Evolutionary conservation across 2,329 filamentous ascomycete genomes (phyloP), one percentile per base, ranked within the genome.

Genomic region (Aureobasidium mangrovei): DNA sequence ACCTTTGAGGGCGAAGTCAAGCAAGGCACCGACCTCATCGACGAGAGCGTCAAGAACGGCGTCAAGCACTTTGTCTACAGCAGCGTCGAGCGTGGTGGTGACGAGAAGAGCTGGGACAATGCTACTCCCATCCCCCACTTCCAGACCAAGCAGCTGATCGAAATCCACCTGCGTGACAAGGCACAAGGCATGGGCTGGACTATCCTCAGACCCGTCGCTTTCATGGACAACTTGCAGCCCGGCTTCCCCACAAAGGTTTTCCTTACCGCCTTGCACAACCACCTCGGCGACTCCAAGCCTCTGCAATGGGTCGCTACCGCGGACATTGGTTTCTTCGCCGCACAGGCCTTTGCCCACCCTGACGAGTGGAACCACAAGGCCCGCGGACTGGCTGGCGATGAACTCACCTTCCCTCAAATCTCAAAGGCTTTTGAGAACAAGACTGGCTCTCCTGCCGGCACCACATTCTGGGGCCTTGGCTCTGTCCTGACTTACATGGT

Each of bases 1-100:
- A 77, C 69, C 7, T 65, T 69, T 40, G 70, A 72, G 42, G 63
- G 67, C 60, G 77, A 81, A 65, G 73, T 79, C 58, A 61, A 62
- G 3, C 82, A 86, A 65, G 83, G 82, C 49, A 81, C 74, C 31
- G 72, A 68, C 0, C 68, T 86, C 7, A 71, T 86, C 55, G 80
- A 85, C 58, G 78, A 74, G 42, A 72, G 77, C 2, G 63, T 85
- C 55, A 73, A 75, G 43, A 65, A 77, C 33, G 72, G 73, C 8
- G 80, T 86, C 42, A 72, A 74, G 57, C 76, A 81, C 62, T 84
- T 86, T 60, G 77, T 86, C 35, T 86, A 84, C 68, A 77, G 74
- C 48, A 80, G 76, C 51, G 80, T 84, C 28, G 83, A 86, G 60
- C 79, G 83, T 29, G 80, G 81, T 41, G 82, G 82, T 43, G 64